Percentiles rank a stretch among this genome's conserved stretches.
These are phyloP conservation scores for Claviceps humidiphila DNA, from an alignment of 2,329 filamentous ascomycete species.

Conservation along the genomic window DNA sequence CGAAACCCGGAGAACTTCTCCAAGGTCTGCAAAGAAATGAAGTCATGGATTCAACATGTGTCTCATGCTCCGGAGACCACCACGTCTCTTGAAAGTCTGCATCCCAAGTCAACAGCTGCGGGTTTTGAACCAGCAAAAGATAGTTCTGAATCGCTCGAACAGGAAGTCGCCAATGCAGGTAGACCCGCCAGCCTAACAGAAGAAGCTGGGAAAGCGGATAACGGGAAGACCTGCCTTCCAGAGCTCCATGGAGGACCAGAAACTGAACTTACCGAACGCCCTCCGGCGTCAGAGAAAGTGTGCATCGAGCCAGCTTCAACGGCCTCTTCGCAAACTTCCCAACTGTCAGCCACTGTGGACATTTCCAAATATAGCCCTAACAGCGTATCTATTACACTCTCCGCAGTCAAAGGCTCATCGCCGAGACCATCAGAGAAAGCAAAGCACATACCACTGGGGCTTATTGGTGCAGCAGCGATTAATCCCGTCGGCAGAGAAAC, in stretches of 20 bases:
- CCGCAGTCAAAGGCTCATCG: not conserved
- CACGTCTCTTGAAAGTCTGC: too few relatives aligned
- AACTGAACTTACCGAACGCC: not conserved
- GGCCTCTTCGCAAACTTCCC: not conserved
- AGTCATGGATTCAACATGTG: not conserved
- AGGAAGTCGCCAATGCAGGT: not conserved
- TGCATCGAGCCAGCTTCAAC: not conserved
- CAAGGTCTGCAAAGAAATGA: slow-evolving; percentile 4
- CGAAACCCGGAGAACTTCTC: not conserved
- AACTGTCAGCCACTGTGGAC: not conserved
- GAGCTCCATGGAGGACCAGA: not conserved
- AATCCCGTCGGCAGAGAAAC: not conserved
- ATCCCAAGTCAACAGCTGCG: not conserved
- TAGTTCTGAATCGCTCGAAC: not conserved
- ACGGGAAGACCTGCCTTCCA: not conserved
- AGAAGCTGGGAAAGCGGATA: not conserved
- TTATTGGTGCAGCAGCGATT: not conserved
- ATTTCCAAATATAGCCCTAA: not conserved
- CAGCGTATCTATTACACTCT: not conserved
- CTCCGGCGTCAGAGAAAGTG: not conserved
- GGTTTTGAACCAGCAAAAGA: not conserved
- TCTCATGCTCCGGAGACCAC: not conserved
- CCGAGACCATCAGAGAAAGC: not conserved
- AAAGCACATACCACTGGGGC: not conserved
- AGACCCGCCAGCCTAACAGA: not conserved